Evolutionary conservation across 768 basidiomycete species (phyloP), one percentile per base, ranked within the genome.

Genomic region (Podaxis rugospora): DNA sequence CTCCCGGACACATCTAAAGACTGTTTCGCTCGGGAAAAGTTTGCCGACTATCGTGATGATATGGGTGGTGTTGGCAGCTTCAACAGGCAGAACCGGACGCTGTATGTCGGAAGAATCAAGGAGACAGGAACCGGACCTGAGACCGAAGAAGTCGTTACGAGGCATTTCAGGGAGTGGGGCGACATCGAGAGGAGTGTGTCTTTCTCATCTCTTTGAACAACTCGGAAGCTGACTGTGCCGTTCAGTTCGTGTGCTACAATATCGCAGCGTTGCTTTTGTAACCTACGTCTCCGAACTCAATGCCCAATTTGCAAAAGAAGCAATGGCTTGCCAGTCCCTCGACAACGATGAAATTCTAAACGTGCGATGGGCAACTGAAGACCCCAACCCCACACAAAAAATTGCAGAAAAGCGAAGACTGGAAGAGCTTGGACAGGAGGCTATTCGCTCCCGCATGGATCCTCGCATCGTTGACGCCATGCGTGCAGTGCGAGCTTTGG

Each of bases 31-130:
- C 80, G 97, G 50, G 95, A 97, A 78, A 98, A 98, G 76, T 97
- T 98, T 72, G 78, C 95, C 0, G 95, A 97, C 74, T 99, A 99
- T 74, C 80, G 96, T 62, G 97, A 99, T 71, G 97, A 99, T 71
- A 98, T 99, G 97, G 97, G 97, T 67, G 97, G 97, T 75, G 96
- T 98, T 32, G 97, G 97, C 11, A 94, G 92, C 62, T 98, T 98
- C 76, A 91, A 90, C 67, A 77, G 95, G 40, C 90, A 93, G 72
- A 99, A 99, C 72, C 78, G 96, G 62, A 98, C 97, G 40, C 71
- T 99, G 14, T 99, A 99, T 71, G 84, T 99, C 49, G 96, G 96
- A 2, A 82, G 93, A 58, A 95, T 99, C 66, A 91, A 92, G 71
- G 95, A 97, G 78, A 92, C 90, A 0, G 92, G 93, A 0, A 86